These are phyloP conservation scores for Talaromyces sp. DNA, from an alignment of 2,329 filamentous ascomycete genomes.

Conservation along the genomic window DNA sequence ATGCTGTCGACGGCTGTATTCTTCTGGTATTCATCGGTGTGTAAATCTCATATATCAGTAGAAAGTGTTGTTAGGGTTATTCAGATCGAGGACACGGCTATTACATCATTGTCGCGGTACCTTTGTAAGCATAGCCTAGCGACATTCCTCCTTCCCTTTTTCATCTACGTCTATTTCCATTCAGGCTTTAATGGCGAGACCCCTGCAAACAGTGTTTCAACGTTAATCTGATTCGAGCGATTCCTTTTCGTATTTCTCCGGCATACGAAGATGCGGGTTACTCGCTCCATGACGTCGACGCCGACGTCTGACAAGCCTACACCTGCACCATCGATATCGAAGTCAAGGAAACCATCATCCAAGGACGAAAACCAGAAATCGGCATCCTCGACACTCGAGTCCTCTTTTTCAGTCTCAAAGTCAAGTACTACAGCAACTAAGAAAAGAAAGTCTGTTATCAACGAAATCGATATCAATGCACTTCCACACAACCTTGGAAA, in stretches of 20 bases:
- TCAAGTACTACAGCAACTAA: conserved; percentile 28
- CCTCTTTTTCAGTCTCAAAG: conserved; percentile 10
- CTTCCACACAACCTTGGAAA: conserved; percentile 59
- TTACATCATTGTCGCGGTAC: conserved; percentile 1
- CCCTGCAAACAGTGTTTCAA: background rate
- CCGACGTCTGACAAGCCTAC: conserved; percentile 33
- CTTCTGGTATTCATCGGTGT: background rate
- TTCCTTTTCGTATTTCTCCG: background rate
- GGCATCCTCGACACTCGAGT: background rate
- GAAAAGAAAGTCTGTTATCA: conserved; percentile 23
- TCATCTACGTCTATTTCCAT: background rate
- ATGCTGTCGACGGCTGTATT: background rate
- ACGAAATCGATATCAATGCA: conserved; percentile 39
- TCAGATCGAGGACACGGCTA: background rate
- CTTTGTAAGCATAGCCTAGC: background rate
- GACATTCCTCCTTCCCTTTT: background rate
- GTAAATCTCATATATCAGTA: background rate
- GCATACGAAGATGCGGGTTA: conserved; percentile 23
- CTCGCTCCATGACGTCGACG: conserved; percentile 30
- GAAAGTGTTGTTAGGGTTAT: background rate
- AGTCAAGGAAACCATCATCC: background rate
- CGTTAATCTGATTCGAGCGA: background rate
- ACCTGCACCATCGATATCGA: conserved; percentile 29
- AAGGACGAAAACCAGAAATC: background rate
- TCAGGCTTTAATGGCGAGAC: background rate